Evolutionary conservation across 2,329 filamentous ascomycete species (phyloP).

Genomic region (Paraconiothyrium brasiliense): DNA sequence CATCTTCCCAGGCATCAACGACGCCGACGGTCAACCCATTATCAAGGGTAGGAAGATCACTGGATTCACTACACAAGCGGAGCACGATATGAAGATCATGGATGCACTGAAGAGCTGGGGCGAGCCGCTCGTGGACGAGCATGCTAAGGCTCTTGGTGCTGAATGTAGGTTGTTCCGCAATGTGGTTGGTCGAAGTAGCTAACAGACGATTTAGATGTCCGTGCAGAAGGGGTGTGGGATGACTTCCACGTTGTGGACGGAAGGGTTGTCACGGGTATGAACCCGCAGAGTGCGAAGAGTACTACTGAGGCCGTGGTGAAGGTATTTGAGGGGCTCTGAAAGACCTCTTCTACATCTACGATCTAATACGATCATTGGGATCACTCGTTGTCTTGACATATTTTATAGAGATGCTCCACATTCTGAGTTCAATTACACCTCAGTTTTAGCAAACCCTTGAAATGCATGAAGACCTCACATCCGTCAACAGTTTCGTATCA

Average conservation of each 20-base stretch:
- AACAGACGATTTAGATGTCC: constrained; percentile 26
- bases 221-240: constrained; percentile 38
- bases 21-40: constrained; percentile 42
- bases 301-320: constrained; percentile 41
- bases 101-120: constrained; percentile 42
- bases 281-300: constrained; percentile 46
- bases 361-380: no score
- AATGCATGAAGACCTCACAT: not conserved
- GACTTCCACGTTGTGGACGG: constrained; percentile 46
- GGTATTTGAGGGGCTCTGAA: constrained; percentile 6
- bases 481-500: no score
- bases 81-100: constrained; percentile 47
- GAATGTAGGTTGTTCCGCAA: constrained; percentile 35
- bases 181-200: not conserved
- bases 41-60: constrained; percentile 49
- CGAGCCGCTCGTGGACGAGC: constrained; percentile 42
- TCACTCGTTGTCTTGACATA: no score
- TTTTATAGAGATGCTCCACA: no score
- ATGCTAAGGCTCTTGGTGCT: constrained; percentile 40
- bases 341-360: not conserved
- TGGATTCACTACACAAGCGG: constrained; percentile 51
- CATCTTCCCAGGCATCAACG: constrained; percentile 50
- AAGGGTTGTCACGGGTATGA: constrained; percentile 48
- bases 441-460: no score
- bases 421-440: no score